These are phyloP conservation scores for Thelonectria discophora DNA, from an alignment of 2,329 filamentous ascomycete genomes.

Conservation along the genomic window DNA sequence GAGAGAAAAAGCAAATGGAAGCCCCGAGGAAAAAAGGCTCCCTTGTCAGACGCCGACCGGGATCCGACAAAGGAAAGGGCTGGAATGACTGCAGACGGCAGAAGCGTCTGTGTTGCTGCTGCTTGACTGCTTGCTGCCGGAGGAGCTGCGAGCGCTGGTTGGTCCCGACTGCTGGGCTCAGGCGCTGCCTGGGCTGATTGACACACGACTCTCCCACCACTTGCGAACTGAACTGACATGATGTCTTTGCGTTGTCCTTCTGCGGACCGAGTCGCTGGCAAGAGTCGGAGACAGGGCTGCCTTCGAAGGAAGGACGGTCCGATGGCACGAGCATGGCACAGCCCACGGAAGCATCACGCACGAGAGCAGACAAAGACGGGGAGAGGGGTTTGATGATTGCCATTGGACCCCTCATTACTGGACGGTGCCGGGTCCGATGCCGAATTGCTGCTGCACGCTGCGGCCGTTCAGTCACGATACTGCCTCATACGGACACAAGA, in stretches of 20 bases:
- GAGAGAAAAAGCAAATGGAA: conserved; percentile 14
- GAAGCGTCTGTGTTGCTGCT: no score
- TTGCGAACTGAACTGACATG: conserved; percentile 18
- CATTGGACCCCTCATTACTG: conserved; percentile 13
- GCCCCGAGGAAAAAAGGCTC: neutral
- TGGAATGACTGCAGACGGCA: no score
- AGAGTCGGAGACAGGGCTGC: neutral
- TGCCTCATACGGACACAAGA: neutral
- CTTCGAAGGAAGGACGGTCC: neutral
- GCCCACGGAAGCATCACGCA: neutral
- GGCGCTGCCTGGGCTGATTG: conserved; percentile 20
- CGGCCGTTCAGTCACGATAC: neutral
- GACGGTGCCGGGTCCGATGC: neutral
- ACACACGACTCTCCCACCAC: conserved; percentile 21
- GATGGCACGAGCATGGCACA: conserved; percentile 3
- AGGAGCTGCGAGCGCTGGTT: conserved; percentile 11
- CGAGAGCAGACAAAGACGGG: no score
- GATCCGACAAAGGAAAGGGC: neutral
- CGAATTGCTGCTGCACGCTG: neutral
- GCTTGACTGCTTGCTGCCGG: conserved; percentile 7
- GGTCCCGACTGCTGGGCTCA: conserved; percentile 11
- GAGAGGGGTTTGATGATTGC: neutral
- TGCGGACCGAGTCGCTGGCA: conserved; percentile 9
- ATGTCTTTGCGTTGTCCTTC: conserved; percentile 11
- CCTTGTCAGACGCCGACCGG: neutral